phyloP scores from a whole-genome alignment of 345 rosid species.

The Populus euphratica region DNA sequence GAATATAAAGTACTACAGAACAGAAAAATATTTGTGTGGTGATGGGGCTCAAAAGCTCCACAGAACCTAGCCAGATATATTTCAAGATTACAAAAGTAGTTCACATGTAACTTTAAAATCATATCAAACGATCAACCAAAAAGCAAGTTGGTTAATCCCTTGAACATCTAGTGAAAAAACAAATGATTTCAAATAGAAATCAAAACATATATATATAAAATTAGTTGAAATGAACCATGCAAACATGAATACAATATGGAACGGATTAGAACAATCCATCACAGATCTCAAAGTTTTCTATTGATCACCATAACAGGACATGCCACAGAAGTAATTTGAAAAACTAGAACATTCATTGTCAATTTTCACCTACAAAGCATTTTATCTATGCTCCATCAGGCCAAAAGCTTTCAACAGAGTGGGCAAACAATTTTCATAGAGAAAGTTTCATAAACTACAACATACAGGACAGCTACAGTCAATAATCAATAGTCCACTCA shows the following conservation, averaged over 20 bases:
- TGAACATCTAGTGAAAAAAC: background rate
- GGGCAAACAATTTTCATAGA: background rate
- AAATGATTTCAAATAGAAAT: background rate
- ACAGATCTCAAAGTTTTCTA: background rate
- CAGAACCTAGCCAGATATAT: background rate
- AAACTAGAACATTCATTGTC: background rate
- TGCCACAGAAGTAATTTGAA: background rate
- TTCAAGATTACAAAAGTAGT: background rate
- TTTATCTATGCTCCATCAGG: background rate
- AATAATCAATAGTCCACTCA: constrained; percentile 29
- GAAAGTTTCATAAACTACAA: constrained; percentile 6
- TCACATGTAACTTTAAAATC: background rate
- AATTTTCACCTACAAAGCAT: background rate
- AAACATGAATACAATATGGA: background rate
- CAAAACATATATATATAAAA: background rate
- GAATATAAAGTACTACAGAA: background rate
- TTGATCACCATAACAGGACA: background rate
- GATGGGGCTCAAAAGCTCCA: background rate
- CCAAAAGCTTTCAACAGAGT: background rate
- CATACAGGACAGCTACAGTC: constrained; percentile 8
- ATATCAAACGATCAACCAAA: background rate
- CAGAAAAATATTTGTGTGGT: background rate
- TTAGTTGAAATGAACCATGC: background rate
- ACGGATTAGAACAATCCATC: background rate
- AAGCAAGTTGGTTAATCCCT: background rate